Percentiles rank a stretch among this genome's conserved stretches.
Evolutionary conservation across 2,329 filamentous ascomycete species (phyloP).

Genomic region (Neurospora sp.): DNA sequence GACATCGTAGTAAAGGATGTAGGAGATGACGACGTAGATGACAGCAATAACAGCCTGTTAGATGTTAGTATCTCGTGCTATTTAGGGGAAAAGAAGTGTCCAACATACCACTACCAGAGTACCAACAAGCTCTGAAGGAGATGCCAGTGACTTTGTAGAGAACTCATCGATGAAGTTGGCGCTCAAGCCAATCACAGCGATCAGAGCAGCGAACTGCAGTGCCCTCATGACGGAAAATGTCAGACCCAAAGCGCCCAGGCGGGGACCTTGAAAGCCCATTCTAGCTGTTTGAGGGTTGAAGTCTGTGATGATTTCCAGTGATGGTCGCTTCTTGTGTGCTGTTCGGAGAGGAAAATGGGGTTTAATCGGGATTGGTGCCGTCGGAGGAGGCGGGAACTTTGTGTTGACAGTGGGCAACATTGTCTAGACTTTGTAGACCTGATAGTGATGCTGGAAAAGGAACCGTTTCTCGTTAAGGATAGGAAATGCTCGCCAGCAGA

Average conservation of each 20-base stretch:
- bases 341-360: conserved; percentile 16
- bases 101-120: conserved; percentile 16
- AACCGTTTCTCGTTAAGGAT: neutral
- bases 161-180: conserved; percentile 16
- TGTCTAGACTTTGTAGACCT: neutral
- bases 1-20: conserved; percentile 18
- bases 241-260: conserved; percentile 15
- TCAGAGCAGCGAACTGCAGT: conserved; percentile 13
- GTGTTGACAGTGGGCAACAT: conserved; percentile 6
- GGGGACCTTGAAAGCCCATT: conserved; percentile 14
- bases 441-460: neutral
- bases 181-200: conserved; percentile 14
- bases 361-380: conserved; percentile 13
- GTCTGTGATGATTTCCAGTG: conserved; percentile 14
- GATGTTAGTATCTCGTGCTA: conserved; percentile 2
- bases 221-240: conserved; percentile 16
- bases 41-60: conserved; percentile 10
- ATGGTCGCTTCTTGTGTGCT: conserved; percentile 14
- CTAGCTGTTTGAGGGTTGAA: conserved; percentile 2
- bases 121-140: conserved; percentile 16
- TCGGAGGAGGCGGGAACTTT: conserved; percentile 16
- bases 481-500: conserved; percentile 5
- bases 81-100: too few species aligned
- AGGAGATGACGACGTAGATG: conserved; percentile 17
- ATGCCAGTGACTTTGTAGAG: conserved; percentile 8